Percentiles rank a stretch among this genome's conserved stretches.
Evolutionary conservation across 495 filamentous ascomycete species (phyloP).

Genomic region (Tuber calosporum): DNA sequence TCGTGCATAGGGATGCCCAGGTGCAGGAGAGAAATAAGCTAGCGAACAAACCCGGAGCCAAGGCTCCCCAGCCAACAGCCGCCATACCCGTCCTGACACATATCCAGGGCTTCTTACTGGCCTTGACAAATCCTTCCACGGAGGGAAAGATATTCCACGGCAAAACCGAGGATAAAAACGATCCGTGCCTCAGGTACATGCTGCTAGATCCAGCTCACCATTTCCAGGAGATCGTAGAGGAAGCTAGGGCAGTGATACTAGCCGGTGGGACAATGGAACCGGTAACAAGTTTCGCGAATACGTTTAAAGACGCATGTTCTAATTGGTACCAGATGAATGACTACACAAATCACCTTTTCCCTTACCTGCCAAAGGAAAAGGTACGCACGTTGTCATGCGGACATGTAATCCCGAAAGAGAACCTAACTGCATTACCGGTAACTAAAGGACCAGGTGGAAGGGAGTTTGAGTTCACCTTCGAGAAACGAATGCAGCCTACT

Average conservation of each 20-base stretch:
- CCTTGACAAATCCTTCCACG: conserved; percentile 77
- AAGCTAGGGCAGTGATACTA: conserved; percentile 80
- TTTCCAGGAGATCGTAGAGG: conserved; percentile 79
- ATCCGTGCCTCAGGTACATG: conserved; percentile 70
- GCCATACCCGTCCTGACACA: conserved; percentile 71
- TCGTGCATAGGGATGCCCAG: conserved; percentile 53
- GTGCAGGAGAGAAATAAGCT: conserved; percentile 36
- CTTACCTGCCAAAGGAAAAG: conserved; percentile 57
- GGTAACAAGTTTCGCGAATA: conserved; percentile 41
- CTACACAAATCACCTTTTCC: conserved; percentile 76
- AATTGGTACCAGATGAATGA: conserved; percentile 60
- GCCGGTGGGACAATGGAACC: conserved; percentile 98
- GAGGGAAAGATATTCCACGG: conserved; percentile 83
- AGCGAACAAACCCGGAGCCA: conserved; percentile 13
- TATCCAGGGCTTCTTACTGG: conserved; percentile 71
- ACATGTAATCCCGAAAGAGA: conserved; percentile 80
- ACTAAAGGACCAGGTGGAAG: conserved; percentile 50
- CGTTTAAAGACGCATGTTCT: not conserved
- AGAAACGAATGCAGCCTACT: conserved; percentile 56
- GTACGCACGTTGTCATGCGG: conserved; percentile 83
- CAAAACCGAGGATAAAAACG: conserved; percentile 48
- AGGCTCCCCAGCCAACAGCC: conserved; percentile 35
- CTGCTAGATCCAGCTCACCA: conserved; percentile 89
- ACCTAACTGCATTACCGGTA: conserved; percentile 67
- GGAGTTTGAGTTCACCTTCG: conserved; percentile 81